Conservation (phyloP, 2,329 filamentous ascomycete species). For the Amauroascus niger region DNA sequence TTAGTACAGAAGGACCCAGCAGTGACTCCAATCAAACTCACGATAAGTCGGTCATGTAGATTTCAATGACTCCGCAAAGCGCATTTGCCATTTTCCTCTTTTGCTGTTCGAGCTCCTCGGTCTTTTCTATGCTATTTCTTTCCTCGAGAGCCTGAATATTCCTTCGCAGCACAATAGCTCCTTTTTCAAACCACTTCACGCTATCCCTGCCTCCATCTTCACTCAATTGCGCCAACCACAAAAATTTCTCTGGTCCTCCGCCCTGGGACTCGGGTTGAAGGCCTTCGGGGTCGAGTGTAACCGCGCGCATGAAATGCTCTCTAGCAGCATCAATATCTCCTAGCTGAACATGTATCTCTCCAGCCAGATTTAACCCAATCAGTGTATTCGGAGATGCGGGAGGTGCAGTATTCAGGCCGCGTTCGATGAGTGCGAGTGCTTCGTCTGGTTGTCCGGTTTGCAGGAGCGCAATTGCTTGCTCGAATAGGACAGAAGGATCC, state of each 20-base stretch:
- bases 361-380: constrained; percentile 63
- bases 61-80: constrained; percentile 88
- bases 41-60: constrained; percentile 97
- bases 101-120: constrained; percentile 53
- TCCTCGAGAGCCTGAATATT: constrained; percentile 58
- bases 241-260: constrained; percentile 83
- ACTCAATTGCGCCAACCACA: constrained; percentile 86
- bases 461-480: constrained; percentile 47
- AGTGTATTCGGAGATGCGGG: constrained; percentile 32
- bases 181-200: constrained; percentile 52
- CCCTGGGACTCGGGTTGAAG: constrained; percentile 58
- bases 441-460: constrained; percentile 50
- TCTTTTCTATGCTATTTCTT: constrained; percentile 30
- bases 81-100: constrained; percentile 75
- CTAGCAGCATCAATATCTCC: constrained; percentile 71
- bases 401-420: constrained; percentile 39
- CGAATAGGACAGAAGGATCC: constrained; percentile 47
- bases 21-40: constrained; percentile 37
- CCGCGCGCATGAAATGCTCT: constrained; percentile 61
- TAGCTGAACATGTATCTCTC: constrained; percentile 70
- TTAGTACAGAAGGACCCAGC: constrained; percentile 2
- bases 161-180: constrained; percentile 60
- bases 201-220: constrained; percentile 52
- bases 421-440: constrained; percentile 46
- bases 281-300: constrained; percentile 67